Evolutionary conservation across 768 basidiomycete genomes (phyloP).

Genomic region (Boletales sp.): DNA sequence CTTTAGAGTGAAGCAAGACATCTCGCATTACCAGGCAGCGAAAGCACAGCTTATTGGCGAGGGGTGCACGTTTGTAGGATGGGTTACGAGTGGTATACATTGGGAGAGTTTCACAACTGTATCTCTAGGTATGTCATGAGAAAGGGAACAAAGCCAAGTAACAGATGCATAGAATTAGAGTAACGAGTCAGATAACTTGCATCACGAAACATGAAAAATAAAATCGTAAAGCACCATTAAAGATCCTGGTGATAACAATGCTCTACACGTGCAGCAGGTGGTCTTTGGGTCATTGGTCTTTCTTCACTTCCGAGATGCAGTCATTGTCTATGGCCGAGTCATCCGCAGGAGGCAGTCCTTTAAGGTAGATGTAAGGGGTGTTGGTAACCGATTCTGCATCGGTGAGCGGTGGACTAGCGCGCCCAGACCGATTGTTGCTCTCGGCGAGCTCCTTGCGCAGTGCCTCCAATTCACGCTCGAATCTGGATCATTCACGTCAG

Average conservation of each 20-base stretch:
- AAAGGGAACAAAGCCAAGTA: neutral
- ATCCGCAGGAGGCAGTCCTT: conserved; percentile 19
- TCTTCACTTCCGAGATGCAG: conserved; percentile 17
- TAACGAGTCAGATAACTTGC: conserved; percentile 4
- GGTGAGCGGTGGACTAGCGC: conserved; percentile 48
- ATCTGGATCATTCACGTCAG: conserved; percentile 44
- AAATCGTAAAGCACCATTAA: conserved; percentile 19
- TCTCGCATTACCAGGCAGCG: conserved; percentile 46
- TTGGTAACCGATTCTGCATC: conserved; percentile 39
- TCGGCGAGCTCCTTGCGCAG: conserved; percentile 88
- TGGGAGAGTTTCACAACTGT: conserved; percentile 49
- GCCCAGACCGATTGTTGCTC: conserved; percentile 49
- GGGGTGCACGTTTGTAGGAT: conserved; percentile 53
- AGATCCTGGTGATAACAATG: neutral
- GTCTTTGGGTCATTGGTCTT: conserved; percentile 25
- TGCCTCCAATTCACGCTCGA: conserved; percentile 88
- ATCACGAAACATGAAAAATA: conserved; percentile 5
- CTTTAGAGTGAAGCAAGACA: conserved; percentile 39
- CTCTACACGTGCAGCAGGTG: conserved; percentile 5
- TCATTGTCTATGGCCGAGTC: conserved; percentile 14
- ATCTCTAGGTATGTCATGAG: conserved; percentile 1
- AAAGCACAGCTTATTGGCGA: conserved; percentile 46
- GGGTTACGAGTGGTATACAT: conserved; percentile 51
- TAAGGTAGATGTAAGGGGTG: conserved; percentile 31
- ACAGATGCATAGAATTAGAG: neutral